These are phyloP conservation scores for Nakazawaea ernobii DNA, from an alignment of 805 yeast species.

Conservation along the genomic window DNA sequence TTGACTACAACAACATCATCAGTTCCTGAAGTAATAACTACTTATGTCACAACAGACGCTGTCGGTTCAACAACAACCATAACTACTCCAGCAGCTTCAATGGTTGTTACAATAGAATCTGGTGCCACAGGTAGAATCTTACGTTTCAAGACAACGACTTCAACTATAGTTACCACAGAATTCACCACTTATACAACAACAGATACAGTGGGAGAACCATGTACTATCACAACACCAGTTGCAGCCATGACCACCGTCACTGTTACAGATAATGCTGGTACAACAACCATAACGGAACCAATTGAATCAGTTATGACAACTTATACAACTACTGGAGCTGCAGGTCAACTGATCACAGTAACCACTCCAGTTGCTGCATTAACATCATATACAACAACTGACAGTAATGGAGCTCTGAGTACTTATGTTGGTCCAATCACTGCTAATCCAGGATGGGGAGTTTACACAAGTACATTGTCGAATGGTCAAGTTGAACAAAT, in stretches of 20 bases:
- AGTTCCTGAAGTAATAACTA: not conserved
- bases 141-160: not conserved
- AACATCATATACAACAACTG: not conserved
- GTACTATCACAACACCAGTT: not conserved
- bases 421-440: not conserved
- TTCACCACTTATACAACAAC: conserved; percentile 2
- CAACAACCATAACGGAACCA: not conserved
- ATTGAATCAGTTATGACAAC: not conserved
- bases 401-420: not conserved
- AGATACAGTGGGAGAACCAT: not conserved
- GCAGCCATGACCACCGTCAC: not conserved
- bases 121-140: not conserved
- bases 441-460: not conserved
- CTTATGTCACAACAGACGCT: not conserved
- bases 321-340: not conserved
- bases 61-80: not conserved
- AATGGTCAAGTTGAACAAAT: too few species aligned
- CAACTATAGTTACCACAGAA: not conserved
- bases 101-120: not conserved
- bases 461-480: not conserved
- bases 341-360: not conserved
- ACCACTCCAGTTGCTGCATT: not conserved
- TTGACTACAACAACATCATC: not conserved
- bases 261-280: conserved; percentile 1
- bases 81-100: not conserved